Base-by-base conservation (phyloP, 306 rosid genomes). In the Canavalia gladiata region DNA sequence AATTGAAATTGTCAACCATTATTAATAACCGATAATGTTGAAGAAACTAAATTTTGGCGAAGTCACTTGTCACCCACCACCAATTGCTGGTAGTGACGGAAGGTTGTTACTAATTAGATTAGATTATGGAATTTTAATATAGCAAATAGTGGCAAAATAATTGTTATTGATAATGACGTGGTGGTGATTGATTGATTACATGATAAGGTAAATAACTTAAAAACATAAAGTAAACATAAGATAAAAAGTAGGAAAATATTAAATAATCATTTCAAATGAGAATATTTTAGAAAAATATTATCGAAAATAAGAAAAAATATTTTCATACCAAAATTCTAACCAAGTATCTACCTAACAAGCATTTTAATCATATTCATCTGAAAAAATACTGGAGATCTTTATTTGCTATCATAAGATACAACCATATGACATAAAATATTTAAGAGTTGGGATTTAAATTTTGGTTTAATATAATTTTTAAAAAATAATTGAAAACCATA, bases 1-100 rank as follows among this genome's bases (percentile, higher is more conserved):
- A 33, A 60, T 65, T 65, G 72, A 66, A 66, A 3, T 42, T 42
- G 52, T 66, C 54, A 66, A 66, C 8, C 35, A 42, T 66, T 42
- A 7, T 66, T 66, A 42, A n/a, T 8, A 42, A 66, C 35, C 3
- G 18, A 66, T 42, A 66, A 66, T 42, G 72, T 42, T 66, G 72
- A 42, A 12, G 29, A 62, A 37, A 64, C 12, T 3, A 5, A 39
- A 39, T 13, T 5, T 64, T 64, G 70, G 33, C 33, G 7, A 64
- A 64, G 70, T 39, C 70, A 65, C 12, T 13, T 65, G 70, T 39
- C 70, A 39, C 50, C 50, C 33, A 39, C 70, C 34, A 25, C 18
- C 52, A 66, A 41, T 41, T 42, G 52, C n/a, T 11, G 7, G n/a
- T 3, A 10, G 70, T 65, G 71, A 65, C 50, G 31, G 7, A 55